A percentile compares a stretch with the other conserved stretches of the same genome.
Evolutionary conservation across 441 rosid genomes (phyloP).

Genomic region (Eutrema salsugineum): DNA sequence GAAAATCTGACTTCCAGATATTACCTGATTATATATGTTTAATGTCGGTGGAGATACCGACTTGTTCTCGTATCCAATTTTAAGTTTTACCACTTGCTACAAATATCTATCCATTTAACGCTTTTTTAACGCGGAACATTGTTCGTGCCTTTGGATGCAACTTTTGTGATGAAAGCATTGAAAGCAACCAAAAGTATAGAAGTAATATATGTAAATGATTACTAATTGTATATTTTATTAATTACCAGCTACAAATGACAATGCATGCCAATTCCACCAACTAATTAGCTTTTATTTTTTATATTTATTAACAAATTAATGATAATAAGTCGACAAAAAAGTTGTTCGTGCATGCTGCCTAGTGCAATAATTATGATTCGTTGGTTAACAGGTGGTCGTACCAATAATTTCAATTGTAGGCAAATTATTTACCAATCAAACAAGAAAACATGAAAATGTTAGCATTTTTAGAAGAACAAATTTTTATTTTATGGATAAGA

Average conservation of each 20-base stretch:
- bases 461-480: background rate
- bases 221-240: background rate
- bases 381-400: background rate
- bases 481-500: background rate
- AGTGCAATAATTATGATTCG: conserved; percentile 10
- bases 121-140: conserved; percentile 20
- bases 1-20: background rate
- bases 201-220: background rate
- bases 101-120: background rate
- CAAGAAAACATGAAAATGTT: background rate
- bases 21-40: background rate
- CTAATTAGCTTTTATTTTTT: background rate
- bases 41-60: background rate
- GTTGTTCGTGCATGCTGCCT: conserved; percentile 12
- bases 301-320: background rate
- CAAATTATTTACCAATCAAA: conserved; percentile 8
- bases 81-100: background rate
- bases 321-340: conserved; percentile 5
- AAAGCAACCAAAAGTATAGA: conserved; percentile 1
- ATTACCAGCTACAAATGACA: conserved; percentile 6
- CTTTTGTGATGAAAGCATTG: conserved; percentile 10
- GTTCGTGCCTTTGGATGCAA: background rate
- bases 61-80: background rate
- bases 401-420: background rate
- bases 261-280: background rate